Conservation (phyloP, 108 stramenopile species). For the Licmophora abbreviata region DNA sequence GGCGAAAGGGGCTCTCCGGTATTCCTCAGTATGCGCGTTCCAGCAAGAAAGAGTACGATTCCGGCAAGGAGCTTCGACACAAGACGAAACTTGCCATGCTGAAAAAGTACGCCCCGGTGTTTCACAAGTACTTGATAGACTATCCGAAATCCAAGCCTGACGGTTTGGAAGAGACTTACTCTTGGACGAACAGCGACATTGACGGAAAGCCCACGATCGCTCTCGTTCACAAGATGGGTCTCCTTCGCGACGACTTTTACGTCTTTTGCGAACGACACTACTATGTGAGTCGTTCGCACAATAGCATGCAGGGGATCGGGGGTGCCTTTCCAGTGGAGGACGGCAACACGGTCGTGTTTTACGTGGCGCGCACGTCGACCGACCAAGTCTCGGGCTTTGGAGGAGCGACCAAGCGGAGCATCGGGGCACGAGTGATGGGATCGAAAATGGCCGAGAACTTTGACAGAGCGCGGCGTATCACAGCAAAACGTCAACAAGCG, state of each 20-base stretch:
- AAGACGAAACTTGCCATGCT: conserved; percentile 25
- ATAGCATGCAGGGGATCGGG: conserved; percentile 45
- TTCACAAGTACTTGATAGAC: conserved; percentile 32
- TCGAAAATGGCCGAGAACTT: conserved; percentile 8
- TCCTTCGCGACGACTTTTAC: conserved; percentile 23
- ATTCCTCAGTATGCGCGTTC: conserved; percentile 32
- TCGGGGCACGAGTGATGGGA: conserved; percentile 45
- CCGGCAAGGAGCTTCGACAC: conserved; percentile 34
- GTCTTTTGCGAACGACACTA: conserved; percentile 45
- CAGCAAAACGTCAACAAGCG: background rate
- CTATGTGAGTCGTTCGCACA: conserved; percentile 45
- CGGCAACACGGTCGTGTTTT: conserved; percentile 28
- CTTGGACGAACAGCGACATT: conserved; percentile 50
- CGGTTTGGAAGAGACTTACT: conserved; percentile 26
- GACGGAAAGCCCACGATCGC: conserved; percentile 46
- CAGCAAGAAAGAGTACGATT: conserved; percentile 26
- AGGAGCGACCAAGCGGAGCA: conserved; percentile 30
- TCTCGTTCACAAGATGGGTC: conserved; percentile 30
- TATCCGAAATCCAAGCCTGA: conserved; percentile 43
- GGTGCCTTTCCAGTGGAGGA: conserved; percentile 27
- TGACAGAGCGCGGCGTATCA: conserved; percentile 4
- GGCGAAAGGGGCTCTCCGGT: conserved; percentile 32
- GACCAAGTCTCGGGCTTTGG: conserved; percentile 51
- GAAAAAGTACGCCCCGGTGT: conserved; percentile 23
- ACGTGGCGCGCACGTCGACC: conserved; percentile 42